Evolutionary conservation across 2,329 filamentous ascomycete genomes (phyloP), one percentile per base, ranked within the genome.

Genomic region (Shiraia sp.): DNA sequence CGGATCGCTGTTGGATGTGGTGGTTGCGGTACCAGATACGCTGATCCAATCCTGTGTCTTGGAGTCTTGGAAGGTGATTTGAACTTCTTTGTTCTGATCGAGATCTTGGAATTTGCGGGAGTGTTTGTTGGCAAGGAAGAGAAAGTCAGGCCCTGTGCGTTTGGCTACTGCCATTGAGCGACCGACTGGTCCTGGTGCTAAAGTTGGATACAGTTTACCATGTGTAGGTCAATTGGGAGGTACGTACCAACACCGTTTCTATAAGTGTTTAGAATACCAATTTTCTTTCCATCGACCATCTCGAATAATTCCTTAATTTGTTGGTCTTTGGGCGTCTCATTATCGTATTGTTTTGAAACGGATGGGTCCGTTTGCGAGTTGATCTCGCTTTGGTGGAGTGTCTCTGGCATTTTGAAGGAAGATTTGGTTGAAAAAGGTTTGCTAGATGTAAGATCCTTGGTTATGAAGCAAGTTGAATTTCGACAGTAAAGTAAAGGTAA

Each of bases 81-180:
- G 69, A 36, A 70, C 66, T 48, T 72, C 68, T 15, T 66, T 66
- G 57, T 70, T 71, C n/a, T 65, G 40, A 7, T 66, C 49, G 8
- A 79, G 58, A 53, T 78, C 75, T 33, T 63, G 51, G 59, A 78
- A 75, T 35, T 79, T 79, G 36, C 67, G 52, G 32, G 68, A 72
- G 64, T 77, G 65, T 17, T 53, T 60, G 65, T 78, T 78, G 57
- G 73, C 61, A 32, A 78, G 69, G 66, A 76, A 78, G 51, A 77
- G 69, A 57, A 78, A 75, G 58, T 79, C 75, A 6, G 75, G 75
- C 9, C 76, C 75, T 35, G 55, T 51, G 37, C 88, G 67, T 85
- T 88, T 73, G 38, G 73, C 72, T 17, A 76, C 57, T 32, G 70
- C 74, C 75, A 78, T 78, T 40, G 72, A 71, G 45, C 75, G 73